Evolutionary conservation across 139 green algal genomes (phyloP).

Genomic region (Volvox reticuliferus): DNA sequence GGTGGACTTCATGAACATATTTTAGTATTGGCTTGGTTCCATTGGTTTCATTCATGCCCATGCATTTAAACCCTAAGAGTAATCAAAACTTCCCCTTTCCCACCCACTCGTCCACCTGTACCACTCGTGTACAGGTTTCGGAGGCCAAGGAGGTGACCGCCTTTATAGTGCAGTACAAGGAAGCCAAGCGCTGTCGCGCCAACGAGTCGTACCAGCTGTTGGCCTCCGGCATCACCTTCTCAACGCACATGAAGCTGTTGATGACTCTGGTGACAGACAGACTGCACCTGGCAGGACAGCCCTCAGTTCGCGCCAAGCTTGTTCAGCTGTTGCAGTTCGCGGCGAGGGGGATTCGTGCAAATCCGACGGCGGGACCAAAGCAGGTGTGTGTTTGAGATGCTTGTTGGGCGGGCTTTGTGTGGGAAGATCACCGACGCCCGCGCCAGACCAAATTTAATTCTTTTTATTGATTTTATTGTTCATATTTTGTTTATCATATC

Average conservation of each 20-base stretch:
- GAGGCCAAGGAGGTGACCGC: slow-evolving; percentile 83
- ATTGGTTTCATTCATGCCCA: too few relatives aligned
- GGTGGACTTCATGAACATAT: too few relatives aligned
- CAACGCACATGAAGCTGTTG: slow-evolving; percentile 55
- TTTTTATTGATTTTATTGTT: too few relatives aligned
- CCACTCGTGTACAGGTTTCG: slow-evolving; percentile 61
- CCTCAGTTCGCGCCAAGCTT: slow-evolving; percentile 78
- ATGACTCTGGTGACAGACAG: slow-evolving; percentile 51
- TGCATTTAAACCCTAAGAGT: not conserved
- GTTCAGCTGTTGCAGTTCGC: slow-evolving; percentile 79
- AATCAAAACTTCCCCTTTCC: not conserved
- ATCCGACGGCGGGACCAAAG: slow-evolving; percentile 71
- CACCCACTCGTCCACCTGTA: too few relatives aligned
- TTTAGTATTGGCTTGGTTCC: too few relatives aligned
- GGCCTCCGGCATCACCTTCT: slow-evolving; percentile 74
- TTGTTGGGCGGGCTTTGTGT: not conserved
- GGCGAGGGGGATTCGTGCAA: slow-evolving; percentile 75
- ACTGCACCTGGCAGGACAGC: slow-evolving; percentile 68
- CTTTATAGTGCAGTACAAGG: slow-evolving; percentile 85
- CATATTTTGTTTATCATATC: too few relatives aligned
- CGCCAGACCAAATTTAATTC: too few relatives aligned
- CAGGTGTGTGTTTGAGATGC: slow-evolving; percentile 53
- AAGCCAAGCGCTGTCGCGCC: slow-evolving; percentile 77
- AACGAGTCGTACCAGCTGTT: slow-evolving; percentile 87
- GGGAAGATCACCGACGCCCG: too few relatives aligned